phyloP scores from a whole-genome alignment of 2,329 filamentous ascomycete species.

The Diplodia intermedia region DNA sequence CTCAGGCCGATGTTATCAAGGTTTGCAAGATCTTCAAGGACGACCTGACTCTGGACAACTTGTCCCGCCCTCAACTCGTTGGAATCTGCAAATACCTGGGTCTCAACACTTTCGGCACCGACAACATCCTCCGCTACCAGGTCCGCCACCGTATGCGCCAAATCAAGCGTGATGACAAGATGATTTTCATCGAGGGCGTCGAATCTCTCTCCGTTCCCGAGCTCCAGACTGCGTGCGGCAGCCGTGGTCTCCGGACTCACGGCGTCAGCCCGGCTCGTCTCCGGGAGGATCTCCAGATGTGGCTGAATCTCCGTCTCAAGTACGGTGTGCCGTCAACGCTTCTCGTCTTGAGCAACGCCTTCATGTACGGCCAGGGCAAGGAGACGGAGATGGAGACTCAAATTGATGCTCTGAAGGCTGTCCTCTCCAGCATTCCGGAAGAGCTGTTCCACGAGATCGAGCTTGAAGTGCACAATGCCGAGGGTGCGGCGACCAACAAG shows the following conservation, averaged over 20 bases:
- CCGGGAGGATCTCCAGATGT: conserved; percentile 87
- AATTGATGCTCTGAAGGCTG: conserved; percentile 90
- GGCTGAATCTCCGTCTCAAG: conserved; percentile 91
- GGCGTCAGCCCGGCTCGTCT: conserved; percentile 88
- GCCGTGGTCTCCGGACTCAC: conserved; percentile 89
- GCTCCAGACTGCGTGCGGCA: conserved; percentile 89
- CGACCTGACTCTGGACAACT: conserved; percentile 94
- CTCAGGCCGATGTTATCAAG: conserved; percentile 90
- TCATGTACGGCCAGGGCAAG: conserved; percentile 91
- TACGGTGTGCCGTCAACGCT: conserved; percentile 96
- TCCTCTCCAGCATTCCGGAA: conserved; percentile 93
- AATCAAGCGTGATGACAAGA: conserved; percentile 96
- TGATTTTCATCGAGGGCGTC: conserved; percentile 92
- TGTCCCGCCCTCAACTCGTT: conserved; percentile 92
- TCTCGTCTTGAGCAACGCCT: conserved; percentile 94
- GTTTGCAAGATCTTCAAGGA: conserved; percentile 99
- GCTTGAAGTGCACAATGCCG: conserved; percentile 94
- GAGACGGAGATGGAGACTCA: conserved; percentile 84
- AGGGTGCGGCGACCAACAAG: conserved; percentile 98
- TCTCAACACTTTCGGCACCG: conserved; percentile 94
- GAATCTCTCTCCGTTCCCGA: conserved; percentile 92
- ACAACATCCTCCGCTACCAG: conserved; percentile 97
- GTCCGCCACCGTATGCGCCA: conserved; percentile 97
- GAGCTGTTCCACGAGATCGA: conserved; percentile 99
- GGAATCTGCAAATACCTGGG: conserved; percentile 99